phyloP scores from a whole-genome alignment of 768 basidiomycete species.

The Phaffia tasmanica region DNA sequence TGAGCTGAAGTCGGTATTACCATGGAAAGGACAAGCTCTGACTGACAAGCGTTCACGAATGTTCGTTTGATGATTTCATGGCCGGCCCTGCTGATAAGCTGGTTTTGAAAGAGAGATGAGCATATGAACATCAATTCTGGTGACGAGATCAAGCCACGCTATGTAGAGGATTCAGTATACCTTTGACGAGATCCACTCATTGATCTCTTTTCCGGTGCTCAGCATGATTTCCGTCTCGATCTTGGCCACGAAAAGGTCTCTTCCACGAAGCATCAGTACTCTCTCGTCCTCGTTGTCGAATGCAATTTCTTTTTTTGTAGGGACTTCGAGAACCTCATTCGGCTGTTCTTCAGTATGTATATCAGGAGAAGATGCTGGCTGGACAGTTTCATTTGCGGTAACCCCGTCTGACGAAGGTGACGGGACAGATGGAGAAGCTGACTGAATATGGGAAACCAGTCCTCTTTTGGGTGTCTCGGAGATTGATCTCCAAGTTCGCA shows the following conservation, averaged over 20 bases:
- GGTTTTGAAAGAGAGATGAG: slow-evolving; percentile 25
- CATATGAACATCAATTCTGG: slow-evolving; percentile 1
- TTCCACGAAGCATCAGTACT: neutral
- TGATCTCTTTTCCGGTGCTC: slow-evolving; percentile 32
- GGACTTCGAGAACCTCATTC: neutral
- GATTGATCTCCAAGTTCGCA: slow-evolving; percentile 34
- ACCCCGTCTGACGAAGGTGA: no score
- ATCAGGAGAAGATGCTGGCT: no score
- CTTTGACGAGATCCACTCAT: slow-evolving; percentile 33
- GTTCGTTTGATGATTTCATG: slow-evolving; percentile 43
- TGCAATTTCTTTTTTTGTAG: neutral
- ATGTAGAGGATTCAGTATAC: neutral
- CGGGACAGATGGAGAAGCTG: no score
- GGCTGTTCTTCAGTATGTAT: neutral
- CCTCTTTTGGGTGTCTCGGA: no score
- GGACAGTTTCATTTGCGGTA: no score
- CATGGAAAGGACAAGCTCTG: slow-evolving; percentile 32
- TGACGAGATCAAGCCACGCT: neutral
- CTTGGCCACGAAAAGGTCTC: slow-evolving; percentile 22
- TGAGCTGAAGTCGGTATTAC: slow-evolving; percentile 30
- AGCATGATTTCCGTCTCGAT: slow-evolving; percentile 33
- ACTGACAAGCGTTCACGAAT: slow-evolving; percentile 40
- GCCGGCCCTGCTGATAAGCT: slow-evolving; percentile 36
- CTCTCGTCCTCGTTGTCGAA: neutral
- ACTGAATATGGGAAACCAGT: no score